These are phyloP conservation scores for Carallia brachiata DNA, from an alignment of 345 rosid genomes.

Conservation along the genomic window DNA sequence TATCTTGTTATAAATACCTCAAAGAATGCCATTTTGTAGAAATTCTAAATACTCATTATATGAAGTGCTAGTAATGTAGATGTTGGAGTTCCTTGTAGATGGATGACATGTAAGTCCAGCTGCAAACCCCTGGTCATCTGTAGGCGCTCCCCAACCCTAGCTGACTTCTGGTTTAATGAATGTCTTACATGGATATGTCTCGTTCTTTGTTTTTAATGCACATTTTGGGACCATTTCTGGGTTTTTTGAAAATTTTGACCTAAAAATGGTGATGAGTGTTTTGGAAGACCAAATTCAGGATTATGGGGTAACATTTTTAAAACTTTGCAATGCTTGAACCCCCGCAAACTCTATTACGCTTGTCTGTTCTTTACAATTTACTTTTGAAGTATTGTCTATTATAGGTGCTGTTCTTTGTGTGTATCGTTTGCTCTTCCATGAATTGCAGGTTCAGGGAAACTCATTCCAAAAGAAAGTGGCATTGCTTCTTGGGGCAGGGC, in stretches of 20 bases:
- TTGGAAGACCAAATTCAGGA: not conserved
- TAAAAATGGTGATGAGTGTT: not conserved
- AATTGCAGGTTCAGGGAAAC: constrained; percentile 79
- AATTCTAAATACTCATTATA: too few species aligned
- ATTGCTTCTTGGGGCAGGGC: constrained; percentile 69
- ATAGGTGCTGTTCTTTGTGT: not conserved
- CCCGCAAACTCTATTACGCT: too few species aligned
- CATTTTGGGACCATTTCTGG: too few species aligned
- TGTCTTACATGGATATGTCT: not conserved
- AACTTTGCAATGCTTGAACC: not conserved
- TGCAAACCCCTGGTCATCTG: too few species aligned
- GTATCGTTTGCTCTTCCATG: constrained; percentile 12
- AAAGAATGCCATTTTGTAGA: not conserved
- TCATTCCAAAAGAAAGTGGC: constrained; percentile 96
- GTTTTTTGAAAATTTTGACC: not conserved
- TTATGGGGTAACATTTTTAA: not conserved
- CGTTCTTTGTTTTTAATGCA: too few species aligned
- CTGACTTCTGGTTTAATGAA: not conserved
- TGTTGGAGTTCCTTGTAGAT: not conserved
- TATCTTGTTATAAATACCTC: not conserved
- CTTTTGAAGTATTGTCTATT: not conserved
- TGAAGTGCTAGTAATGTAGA: too few species aligned
- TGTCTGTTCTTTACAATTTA: not conserved
- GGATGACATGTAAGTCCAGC: too few species aligned
- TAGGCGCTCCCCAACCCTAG: too few species aligned